A percentile compares a stretch with the other conserved stretches of the same genome.
phyloP scores from a whole-genome alignment of 257 asterid species.

The Nicotiana attenuata region DNA sequence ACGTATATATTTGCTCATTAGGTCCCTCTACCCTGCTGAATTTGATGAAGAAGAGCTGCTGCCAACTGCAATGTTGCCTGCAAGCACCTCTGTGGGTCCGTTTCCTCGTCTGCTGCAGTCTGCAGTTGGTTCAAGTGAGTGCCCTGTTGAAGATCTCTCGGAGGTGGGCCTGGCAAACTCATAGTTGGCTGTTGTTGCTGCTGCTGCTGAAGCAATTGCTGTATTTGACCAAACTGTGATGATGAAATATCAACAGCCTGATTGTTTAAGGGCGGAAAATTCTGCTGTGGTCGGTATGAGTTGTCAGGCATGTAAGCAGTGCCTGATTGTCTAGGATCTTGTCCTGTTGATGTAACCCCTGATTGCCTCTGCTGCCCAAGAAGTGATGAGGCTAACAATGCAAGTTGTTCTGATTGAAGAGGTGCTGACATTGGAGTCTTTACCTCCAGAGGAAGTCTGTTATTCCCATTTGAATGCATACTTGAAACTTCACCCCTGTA shows the following conservation, averaged over 20 bases:
- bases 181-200: constrained; percentile 28
- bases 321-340: constrained; percentile 43
- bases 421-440: constrained; percentile 34
- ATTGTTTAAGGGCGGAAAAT: constrained; percentile 33
- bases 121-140: constrained; percentile 39
- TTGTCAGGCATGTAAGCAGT: constrained; percentile 31
- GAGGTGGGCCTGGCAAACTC: constrained; percentile 30
- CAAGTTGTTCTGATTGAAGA: constrained; percentile 63
- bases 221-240: constrained; percentile 45
- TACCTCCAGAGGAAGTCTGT: constrained; percentile 36
- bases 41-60: constrained; percentile 91
- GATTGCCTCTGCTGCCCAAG: constrained; percentile 66
- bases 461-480: constrained; percentile 26
- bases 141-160: constrained; percentile 34
- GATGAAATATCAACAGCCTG: constrained; percentile 41
- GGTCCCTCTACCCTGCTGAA: constrained; percentile 76
- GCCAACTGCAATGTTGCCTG: constrained; percentile 91
- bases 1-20: constrained; percentile 18
- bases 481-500: constrained; percentile 22
- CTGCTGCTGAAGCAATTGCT: constrained; percentile 27
- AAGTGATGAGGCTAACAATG: constrained; percentile 67
- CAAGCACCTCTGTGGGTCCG: constrained; percentile 78
- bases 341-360: constrained; percentile 21
- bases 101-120: constrained; percentile 44
- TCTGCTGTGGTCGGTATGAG: constrained; percentile 33